These are phyloP conservation scores for Xylaria scruposa DNA, from an alignment of 495 filamentous ascomycete species.

Conservation along the genomic window DNA sequence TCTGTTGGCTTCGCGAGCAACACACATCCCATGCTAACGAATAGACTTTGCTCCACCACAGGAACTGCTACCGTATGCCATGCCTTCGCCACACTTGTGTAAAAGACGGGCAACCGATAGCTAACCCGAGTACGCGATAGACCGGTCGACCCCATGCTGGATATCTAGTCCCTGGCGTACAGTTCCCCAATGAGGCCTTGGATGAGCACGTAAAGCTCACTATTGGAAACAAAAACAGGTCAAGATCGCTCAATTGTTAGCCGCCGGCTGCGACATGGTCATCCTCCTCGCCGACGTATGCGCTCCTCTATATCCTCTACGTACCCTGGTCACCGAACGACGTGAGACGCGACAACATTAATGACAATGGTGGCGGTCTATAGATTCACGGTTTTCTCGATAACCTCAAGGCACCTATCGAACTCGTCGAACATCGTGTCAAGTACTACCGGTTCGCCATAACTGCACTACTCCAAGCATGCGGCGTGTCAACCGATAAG, in stretches of 20 bases:
- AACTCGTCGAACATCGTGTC: constrained; percentile 80
- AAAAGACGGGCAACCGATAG: background rate
- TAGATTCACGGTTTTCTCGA: constrained; percentile 73
- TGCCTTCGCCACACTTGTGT: background rate
- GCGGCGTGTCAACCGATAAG: constrained; percentile 76
- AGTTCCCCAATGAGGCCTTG: background rate
- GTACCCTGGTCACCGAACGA: background rate
- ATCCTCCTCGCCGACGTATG: constrained; percentile 80
- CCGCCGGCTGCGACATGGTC: constrained; percentile 80
- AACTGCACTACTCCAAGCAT: constrained; percentile 68
- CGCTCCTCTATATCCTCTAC: background rate
- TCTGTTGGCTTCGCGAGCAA: background rate
- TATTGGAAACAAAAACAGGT: constrained; percentile 43
- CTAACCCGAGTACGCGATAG: constrained; percentile 22
- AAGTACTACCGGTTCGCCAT: constrained; percentile 75
- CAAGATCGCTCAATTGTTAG: constrained; percentile 88
- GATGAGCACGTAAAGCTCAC: background rate
- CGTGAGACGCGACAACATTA: background rate
- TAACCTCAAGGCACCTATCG: constrained; percentile 83
- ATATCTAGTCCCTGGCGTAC: constrained; percentile 76
- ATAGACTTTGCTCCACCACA: constrained; percentile 26
- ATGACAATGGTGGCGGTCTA: background rate
- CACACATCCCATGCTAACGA: background rate
- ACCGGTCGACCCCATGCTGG: constrained; percentile 81
- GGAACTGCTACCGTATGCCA: constrained; percentile 68